Evolutionary conservation across 495 filamentous ascomycete species (phyloP).

Genomic region (Rusavskia elegans): DNA sequence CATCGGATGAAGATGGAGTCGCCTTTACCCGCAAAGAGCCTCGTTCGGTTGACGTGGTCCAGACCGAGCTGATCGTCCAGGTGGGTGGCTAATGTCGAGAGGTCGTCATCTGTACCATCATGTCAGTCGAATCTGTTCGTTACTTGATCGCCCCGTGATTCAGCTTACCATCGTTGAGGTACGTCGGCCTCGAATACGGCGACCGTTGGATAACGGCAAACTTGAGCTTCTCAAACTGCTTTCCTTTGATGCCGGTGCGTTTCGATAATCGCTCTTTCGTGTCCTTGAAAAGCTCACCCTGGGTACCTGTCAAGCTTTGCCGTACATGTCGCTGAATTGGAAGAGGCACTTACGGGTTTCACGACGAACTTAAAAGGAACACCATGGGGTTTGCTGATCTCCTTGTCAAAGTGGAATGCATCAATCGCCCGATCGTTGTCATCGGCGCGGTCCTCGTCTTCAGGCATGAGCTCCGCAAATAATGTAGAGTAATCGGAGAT

Average conservation of each 20-base stretch:
- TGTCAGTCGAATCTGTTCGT: not conserved
- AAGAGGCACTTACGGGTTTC: conserved; percentile 46
- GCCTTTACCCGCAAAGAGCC: conserved; percentile 39
- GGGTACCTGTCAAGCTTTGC: not conserved
- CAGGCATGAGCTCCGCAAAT: conserved; percentile 63
- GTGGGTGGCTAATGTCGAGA: conserved; percentile 51
- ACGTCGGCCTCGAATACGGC: conserved; percentile 57
- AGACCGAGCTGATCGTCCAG: conserved; percentile 73
- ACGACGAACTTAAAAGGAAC: conserved; percentile 85
- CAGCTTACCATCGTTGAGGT: conserved; percentile 72
- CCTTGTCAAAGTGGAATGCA: conserved; percentile 82
- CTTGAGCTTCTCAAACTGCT: conserved; percentile 96
- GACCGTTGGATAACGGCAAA: conserved; percentile 67
- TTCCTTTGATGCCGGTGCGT: conserved; percentile 87
- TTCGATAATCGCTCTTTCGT: conserved; percentile 83
- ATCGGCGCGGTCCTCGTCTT: conserved; percentile 54
- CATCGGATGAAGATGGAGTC: conserved; percentile 55
- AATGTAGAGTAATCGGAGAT: conserved; percentile 77
- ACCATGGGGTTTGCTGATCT: conserved; percentile 60
- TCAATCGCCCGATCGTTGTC: conserved; percentile 46
- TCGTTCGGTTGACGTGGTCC: conserved; percentile 70
- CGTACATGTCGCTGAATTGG: not conserved
- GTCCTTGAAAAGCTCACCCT: conserved; percentile 78
- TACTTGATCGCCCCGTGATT: not conserved
- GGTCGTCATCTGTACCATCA: conserved; percentile 54